A percentile compares a stretch with the other conserved stretches of the same genome.
These are phyloP conservation scores for Cryphonectria nitschkei DNA, from an alignment of 2,329 filamentous ascomycete species.

Conservation along the genomic window DNA sequence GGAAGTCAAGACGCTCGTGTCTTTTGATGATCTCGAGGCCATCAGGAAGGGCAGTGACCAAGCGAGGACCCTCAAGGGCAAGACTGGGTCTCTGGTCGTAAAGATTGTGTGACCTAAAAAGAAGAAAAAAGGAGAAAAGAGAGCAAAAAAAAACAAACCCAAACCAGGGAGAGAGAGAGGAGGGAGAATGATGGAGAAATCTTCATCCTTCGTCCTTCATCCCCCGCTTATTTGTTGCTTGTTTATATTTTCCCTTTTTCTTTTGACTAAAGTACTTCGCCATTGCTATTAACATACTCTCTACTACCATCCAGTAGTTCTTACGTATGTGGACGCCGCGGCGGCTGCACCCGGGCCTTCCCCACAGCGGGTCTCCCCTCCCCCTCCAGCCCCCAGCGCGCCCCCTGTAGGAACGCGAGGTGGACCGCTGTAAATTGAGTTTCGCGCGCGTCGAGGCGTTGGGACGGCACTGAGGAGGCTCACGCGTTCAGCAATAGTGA, in stretches of 20 bases:
- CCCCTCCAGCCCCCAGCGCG: not conserved
- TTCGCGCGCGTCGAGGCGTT: not conserved
- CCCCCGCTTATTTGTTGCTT: not conserved
- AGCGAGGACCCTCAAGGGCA: conserved; percentile 46
- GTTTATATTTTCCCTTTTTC: not conserved
- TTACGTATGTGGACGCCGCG: not conserved
- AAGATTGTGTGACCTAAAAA: conserved; percentile 36
- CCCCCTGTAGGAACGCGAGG: conserved; percentile 19
- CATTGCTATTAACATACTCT: not conserved
- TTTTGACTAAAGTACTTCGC: not conserved
- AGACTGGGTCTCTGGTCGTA: conserved; percentile 48
- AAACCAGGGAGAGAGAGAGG: too few relatives aligned
- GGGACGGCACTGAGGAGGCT: not conserved
- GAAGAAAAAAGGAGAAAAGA: not conserved
- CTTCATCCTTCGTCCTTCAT: not conserved
- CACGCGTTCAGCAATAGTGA: conserved; percentile 12
- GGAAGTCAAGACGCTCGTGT: conserved; percentile 45
- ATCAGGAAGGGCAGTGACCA: conserved; percentile 46
- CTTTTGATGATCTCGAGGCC: conserved; percentile 47
- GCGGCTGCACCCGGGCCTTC: conserved; percentile 1
- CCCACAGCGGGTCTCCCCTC: not conserved
- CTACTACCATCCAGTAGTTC: not conserved
- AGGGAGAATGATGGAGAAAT: too few relatives aligned
- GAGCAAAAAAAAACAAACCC: too few relatives aligned
- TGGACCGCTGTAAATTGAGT: conserved; percentile 20